phyloP scores from a whole-genome alignment of 1,139 yeast genomes.

The Saccharomyces hybrid region DNA sequence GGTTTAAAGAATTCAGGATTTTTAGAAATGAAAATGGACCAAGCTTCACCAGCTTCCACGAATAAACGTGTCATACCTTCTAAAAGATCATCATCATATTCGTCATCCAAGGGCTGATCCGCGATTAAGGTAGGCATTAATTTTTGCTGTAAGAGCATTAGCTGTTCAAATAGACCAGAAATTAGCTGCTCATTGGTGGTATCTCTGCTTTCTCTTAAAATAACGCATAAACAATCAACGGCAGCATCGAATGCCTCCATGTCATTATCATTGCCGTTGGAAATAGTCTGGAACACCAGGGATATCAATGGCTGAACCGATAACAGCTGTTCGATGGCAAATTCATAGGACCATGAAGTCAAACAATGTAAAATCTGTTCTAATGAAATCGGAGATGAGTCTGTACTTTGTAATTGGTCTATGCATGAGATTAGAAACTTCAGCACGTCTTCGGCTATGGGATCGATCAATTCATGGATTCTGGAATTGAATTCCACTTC shows the following conservation, averaged over 20 bases:
- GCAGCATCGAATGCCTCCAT: conserved; percentile 80
- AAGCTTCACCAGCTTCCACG: conserved; percentile 91
- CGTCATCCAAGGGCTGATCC: conserved; percentile 12
- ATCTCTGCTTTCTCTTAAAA: conserved; percentile 76
- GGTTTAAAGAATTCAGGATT: conserved; percentile 65
- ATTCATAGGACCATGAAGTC: conserved; percentile 84
- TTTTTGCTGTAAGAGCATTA: conserved; percentile 44
- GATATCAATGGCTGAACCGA: conserved; percentile 55
- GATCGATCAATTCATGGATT: conserved; percentile 52
- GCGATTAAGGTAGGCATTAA: conserved; percentile 18
- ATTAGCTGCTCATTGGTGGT: conserved; percentile 55
- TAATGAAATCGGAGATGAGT: conserved; percentile 15
- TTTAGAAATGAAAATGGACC: conserved; percentile 83
- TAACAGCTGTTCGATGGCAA: conserved; percentile 61
- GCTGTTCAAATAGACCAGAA: conserved; percentile 58
- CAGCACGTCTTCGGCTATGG: conserved; percentile 65
- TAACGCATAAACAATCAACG: conserved; percentile 73
- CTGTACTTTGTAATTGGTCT: conserved; percentile 35
- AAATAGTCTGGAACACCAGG: conserved; percentile 64
- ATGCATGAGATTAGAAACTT: conserved; percentile 45
- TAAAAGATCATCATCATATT: conserved; percentile 44
- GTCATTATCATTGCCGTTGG: conserved; percentile 29
- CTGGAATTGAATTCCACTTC: conserved; percentile 72
- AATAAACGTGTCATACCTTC: conserved; percentile 70
- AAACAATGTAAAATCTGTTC: conserved; percentile 58